Percentiles rank a stretch among this genome's conserved stretches.
Evolutionary conservation across 2,329 filamentous ascomycete species (phyloP).

Genomic region (Fusarium chaquense): DNA sequence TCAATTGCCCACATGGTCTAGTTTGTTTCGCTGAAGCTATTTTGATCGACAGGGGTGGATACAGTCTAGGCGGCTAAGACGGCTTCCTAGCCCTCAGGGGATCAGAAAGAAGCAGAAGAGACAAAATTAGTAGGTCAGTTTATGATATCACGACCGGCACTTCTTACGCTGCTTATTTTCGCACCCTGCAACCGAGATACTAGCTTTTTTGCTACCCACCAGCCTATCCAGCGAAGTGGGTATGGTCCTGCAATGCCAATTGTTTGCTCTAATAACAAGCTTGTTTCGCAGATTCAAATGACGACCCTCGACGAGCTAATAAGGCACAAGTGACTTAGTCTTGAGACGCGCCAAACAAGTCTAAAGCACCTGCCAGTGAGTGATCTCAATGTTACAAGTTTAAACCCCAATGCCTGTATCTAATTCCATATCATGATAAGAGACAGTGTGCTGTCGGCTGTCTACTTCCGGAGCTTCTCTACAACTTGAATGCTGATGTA

Average conservation of each 20-base stretch:
- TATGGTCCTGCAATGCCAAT: background rate
- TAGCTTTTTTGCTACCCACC: too few relatives aligned
- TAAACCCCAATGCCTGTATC: background rate
- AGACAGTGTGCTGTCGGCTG: background rate
- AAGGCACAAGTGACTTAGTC: background rate
- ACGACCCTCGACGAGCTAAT: background rate
- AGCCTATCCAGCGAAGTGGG: background rate
- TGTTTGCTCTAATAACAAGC: background rate
- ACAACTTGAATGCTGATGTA: background rate
- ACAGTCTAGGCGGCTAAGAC: background rate
- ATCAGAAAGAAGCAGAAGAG: background rate
- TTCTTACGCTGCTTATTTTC: background rate
- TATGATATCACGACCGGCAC: background rate
- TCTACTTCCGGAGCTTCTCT: background rate
- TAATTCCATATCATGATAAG: background rate
- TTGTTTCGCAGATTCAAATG: background rate
- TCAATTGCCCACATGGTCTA: background rate
- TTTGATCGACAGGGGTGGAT: slow-evolving; percentile 1
- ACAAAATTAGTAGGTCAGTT: background rate
- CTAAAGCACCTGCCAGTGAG: background rate
- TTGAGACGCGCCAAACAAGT: background rate
- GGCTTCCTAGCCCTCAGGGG: background rate
- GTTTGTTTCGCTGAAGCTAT: background rate
- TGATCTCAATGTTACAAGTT: too few relatives aligned
- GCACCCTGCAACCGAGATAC: too few relatives aligned